Conservation (phyloP, 78 protist species). For the Dictyostelium brefeldianum region DNA sequence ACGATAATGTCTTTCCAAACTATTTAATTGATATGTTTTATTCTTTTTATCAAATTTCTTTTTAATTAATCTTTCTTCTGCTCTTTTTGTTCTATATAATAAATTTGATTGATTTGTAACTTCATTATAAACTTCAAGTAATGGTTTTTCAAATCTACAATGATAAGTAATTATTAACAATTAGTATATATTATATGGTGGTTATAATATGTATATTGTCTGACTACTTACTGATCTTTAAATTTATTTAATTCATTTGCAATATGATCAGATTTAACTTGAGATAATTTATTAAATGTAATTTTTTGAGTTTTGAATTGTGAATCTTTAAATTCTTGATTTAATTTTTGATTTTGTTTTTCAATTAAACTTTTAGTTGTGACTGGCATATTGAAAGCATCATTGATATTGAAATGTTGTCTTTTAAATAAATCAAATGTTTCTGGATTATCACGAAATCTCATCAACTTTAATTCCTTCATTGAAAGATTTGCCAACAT, state of each 20-base stretch:
- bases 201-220: too few species aligned
- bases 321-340: constrained; percentile 46
- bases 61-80: constrained; percentile 32
- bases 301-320: constrained; percentile 18
- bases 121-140: constrained; percentile 40
- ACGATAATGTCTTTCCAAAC: constrained; percentile 46
- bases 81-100: constrained; percentile 16
- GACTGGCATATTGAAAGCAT: not conserved
- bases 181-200: not conserved
- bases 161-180: not conserved
- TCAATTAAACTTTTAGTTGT: constrained; percentile 5
- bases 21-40: not conserved
- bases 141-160: constrained; percentile 68
- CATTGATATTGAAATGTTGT: constrained; percentile 3
- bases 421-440: not conserved
- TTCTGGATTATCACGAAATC: constrained; percentile 41
- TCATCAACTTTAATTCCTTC: constrained; percentile 53
- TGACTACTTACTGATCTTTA: constrained; percentile 44
- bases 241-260: constrained; percentile 48
- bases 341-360: not conserved
- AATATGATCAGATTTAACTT: constrained; percentile 28
- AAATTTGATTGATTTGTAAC: constrained; percentile 10
- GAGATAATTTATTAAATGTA: not conserved
- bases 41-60: not conserved
- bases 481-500: constrained; percentile 35